A percentile compares a stretch with the other conserved stretches of the same genome.
Conservation (phyloP, 306 rosid genomes). For the Fagus crenata region DNA sequence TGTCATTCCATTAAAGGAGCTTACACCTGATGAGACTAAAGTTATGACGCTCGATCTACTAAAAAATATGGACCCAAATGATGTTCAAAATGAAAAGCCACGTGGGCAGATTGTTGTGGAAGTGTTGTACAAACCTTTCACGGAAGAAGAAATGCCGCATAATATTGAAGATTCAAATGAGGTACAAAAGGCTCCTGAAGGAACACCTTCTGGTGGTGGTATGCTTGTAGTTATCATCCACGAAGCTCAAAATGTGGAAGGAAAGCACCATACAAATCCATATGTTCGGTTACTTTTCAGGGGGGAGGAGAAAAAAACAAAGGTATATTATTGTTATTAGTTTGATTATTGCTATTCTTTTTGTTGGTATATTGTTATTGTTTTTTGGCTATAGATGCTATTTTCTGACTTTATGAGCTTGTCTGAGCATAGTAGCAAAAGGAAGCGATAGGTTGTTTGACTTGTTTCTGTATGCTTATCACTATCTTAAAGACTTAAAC, state of each 20-base stretch:
- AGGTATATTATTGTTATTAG: conserved; percentile 44
- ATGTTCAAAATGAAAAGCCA: conserved; percentile 64
- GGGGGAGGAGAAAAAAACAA: conserved; percentile 82
- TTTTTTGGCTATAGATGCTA: not conserved
- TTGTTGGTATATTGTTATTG: not conserved
- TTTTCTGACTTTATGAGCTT: no score
- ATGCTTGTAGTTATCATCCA: conserved; percentile 63
- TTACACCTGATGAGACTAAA: conserved; percentile 69
- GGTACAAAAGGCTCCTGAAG: conserved; percentile 78
- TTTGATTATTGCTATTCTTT: not conserved
- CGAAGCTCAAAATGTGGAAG: conserved; percentile 90
- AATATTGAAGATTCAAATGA: conserved; percentile 35
- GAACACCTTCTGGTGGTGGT: conserved; percentile 85
- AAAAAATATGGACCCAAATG: conserved; percentile 67
- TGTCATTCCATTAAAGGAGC: conserved; percentile 67
- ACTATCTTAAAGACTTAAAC: no score
- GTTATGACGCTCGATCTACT: conserved; percentile 55
- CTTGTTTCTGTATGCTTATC: no score
- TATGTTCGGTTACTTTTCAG: conserved; percentile 61
- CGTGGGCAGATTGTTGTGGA: conserved; percentile 72
- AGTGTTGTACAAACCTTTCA: conserved; percentile 67
- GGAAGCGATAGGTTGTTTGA: no score
- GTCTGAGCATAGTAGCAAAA: no score
- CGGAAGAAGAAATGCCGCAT: conserved; percentile 51
- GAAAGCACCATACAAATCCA: conserved; percentile 90